Evolutionary conservation across 2,329 filamentous ascomycete species (phyloP), one percentile per base, ranked within the genome.

Genomic region (Cordyceps pruinosa): DNA sequence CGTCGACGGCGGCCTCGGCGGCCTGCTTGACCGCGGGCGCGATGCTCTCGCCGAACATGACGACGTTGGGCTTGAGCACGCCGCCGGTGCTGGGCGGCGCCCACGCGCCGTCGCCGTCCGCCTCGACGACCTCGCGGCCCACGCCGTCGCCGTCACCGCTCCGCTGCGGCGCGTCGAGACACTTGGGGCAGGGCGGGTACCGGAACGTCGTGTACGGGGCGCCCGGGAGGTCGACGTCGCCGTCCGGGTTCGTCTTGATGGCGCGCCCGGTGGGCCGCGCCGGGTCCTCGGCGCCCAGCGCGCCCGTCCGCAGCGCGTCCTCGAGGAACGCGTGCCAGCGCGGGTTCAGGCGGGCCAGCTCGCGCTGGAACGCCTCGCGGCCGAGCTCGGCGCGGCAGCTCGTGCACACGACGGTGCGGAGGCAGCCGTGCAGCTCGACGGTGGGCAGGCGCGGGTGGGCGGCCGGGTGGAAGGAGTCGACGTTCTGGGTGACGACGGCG

Each of bases 31-130:
- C 85, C 1, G 73, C 66, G 1, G 73, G 71, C 0, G 82, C 77
- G 50, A 97, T 96, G 59, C 84, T 92, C 72, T 97, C 94, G 17
- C 94, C 94, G 69, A 97, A 97, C 90, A 97, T 97, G 65, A 92
- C 86, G 2, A 99, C 92, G 1, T 89, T 89, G 4, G 94, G 94
- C 68, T 97, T 97, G 56, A 99, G 71, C 37, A 97, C 84, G 2
- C 93, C 94, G 0, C 85, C 89, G 2, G 80, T 84, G 63, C 84
- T 86, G 0, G 74, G 73, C 6, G 78, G 64, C 39, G 77, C 73
- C 89, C 87, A 95, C 0, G 91, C 93, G 0, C 93, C 93, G 54
- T 97, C 90, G 1, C 68, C 64, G 65, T 97, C 93, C 13, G 88
- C 81, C 60, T 88, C 77, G 1, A 97, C 85, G 26, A 71, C 74